Conservation (phyloP, 306 rosid genomes). For the Cicer yamashitae region DNA sequence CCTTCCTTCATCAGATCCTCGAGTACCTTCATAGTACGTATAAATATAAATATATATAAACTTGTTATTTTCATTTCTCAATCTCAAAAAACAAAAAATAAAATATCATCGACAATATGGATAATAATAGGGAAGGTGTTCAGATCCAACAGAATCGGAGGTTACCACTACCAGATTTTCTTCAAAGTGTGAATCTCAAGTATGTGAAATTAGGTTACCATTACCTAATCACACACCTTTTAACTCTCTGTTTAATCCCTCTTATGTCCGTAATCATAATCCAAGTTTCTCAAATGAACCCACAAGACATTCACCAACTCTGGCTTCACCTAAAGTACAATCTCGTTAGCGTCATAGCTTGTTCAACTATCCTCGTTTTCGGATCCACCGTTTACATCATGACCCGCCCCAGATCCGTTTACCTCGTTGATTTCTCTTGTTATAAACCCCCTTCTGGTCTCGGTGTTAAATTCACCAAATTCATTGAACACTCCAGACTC, state of each 20-base stretch:
- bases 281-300: constrained; percentile 57
- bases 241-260: constrained; percentile 60
- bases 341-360: constrained; percentile 47
- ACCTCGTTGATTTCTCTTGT: constrained; percentile 63
- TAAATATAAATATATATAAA: too few species aligned
- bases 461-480: constrained; percentile 35
- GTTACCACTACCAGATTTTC: constrained; percentile 60
- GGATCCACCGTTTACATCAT: constrained; percentile 60
- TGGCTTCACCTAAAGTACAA: constrained; percentile 68
- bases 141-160: constrained; percentile 57
- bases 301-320: constrained; percentile 54
- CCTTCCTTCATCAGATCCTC: too few species aligned
- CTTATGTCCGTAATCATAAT: constrained; percentile 49
- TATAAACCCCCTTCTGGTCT: constrained; percentile 51
- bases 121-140: neutral
- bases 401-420: constrained; percentile 66
- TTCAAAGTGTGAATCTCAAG: constrained; percentile 61
- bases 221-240: constrained; percentile 56
- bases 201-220: constrained; percentile 63
- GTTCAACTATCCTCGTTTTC: constrained; percentile 49
- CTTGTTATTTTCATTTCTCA: too few species aligned
- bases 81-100: too few species aligned
- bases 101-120: too few species aligned
- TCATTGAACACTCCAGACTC: constrained; percentile 60
- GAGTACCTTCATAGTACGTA: too few species aligned